phyloP scores from a whole-genome alignment of 208 protist species.

The Angomonas deanei region DNA sequence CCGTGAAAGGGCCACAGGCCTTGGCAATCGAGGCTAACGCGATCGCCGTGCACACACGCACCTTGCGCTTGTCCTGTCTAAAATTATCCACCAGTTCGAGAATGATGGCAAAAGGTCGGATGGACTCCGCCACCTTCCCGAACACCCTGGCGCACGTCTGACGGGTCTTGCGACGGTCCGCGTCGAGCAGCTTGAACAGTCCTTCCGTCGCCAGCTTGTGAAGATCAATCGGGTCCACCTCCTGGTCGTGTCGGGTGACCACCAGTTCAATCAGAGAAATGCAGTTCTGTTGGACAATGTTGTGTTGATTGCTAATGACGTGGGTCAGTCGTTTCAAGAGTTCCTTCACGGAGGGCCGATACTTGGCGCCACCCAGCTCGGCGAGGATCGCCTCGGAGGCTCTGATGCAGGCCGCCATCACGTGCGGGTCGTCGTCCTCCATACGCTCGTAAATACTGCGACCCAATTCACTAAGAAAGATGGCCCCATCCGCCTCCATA shows the following conservation, averaged over 20 bases:
- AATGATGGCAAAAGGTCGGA: constrained; percentile 99
- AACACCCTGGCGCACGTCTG: constrained; percentile 96
- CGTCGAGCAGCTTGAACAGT: constrained; percentile 98
- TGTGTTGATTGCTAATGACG: constrained; percentile 98
- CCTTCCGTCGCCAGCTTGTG: constrained; percentile 98
- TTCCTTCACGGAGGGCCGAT: constrained; percentile 96
- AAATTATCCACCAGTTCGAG: constrained; percentile 99
- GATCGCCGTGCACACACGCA: constrained; percentile 99
- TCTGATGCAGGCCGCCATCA: constrained; percentile 94
- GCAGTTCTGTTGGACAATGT: constrained; percentile 97
- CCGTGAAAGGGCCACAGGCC: constrained; percentile 97
- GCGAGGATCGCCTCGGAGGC: constrained; percentile 97
- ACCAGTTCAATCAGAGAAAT: constrained; percentile 98
- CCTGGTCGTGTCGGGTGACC: constrained; percentile 77
- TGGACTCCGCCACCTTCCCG: constrained; percentile 98
- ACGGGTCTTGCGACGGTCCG: constrained; percentile 96
- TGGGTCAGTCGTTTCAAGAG: constrained; percentile 97
- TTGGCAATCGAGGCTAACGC: constrained; percentile 99
- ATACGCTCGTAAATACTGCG: constrained; percentile 97
- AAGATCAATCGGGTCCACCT: constrained; percentile 86
- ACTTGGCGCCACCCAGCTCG: constrained; percentile 94
- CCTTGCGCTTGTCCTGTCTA: constrained; percentile 98
- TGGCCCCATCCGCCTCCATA: constrained; percentile 90
- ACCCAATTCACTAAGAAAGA: constrained; percentile 94
- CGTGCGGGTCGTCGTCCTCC: constrained; percentile 96